phyloP scores from a whole-genome alignment of 495 filamentous ascomycete species.

The Choiromyces venosus region DNA sequence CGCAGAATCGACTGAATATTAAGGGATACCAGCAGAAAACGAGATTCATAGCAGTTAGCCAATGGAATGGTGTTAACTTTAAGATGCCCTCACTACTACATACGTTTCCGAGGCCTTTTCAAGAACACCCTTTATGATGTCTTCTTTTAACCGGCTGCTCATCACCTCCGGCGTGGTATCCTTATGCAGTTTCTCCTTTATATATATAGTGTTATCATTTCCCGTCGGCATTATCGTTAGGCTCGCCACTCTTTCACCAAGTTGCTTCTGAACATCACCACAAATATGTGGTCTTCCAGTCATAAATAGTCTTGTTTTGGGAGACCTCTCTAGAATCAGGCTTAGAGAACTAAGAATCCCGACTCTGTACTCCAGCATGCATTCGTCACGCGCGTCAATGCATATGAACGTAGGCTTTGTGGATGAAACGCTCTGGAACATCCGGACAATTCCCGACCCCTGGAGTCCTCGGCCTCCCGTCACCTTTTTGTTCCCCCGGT shows the following conservation, averaged over 20 bases:
- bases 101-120: neutral
- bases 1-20: neutral
- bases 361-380: too few relatives aligned
- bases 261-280: neutral
- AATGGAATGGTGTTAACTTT: neutral
- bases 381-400: too few relatives aligned
- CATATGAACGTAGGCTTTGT: too few relatives aligned
- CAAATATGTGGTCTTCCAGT: neutral
- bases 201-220: neutral
- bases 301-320: neutral
- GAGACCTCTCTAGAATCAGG: neutral
- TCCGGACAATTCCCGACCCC: too few relatives aligned
- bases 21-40: neutral
- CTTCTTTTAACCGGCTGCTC: neutral
- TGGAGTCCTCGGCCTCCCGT: too few relatives aligned
- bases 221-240: neutral
- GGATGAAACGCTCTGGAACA: too few relatives aligned
- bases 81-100: neutral
- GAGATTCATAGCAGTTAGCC: neutral
- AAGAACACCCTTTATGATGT: neutral
- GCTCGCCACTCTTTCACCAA: neutral
- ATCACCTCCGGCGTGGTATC: neutral
- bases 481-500: too few relatives aligned
- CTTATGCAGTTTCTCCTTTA: neutral
- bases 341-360: too few relatives aligned